A percentile compares a stretch with the other conserved stretches of the same genome.
These are phyloP conservation scores for Buxus sempervirens DNA, from an alignment of 164 flowering plant genomes.

Conservation along the genomic window DNA sequence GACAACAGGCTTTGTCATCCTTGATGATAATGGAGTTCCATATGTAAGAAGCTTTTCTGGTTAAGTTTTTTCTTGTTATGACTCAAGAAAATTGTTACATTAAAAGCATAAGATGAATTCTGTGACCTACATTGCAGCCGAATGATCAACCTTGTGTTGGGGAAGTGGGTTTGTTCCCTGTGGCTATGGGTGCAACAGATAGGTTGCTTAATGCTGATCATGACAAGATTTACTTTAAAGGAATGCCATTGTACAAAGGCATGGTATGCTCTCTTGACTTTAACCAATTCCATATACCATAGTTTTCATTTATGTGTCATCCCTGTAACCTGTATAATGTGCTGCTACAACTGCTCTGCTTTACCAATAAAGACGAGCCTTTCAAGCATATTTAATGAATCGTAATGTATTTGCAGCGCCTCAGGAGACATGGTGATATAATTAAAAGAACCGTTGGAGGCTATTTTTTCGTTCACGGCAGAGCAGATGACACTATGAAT, in stretches of 20 bases:
- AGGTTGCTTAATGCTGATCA: conserved; percentile 89
- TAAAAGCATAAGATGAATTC: not conserved
- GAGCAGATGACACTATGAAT: conserved; percentile 99
- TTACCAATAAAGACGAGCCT: no score
- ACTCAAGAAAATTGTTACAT: not conserved
- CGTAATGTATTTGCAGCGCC: conserved; percentile 39
- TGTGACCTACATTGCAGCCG: conserved; percentile 48
- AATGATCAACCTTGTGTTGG: conserved; percentile 81
- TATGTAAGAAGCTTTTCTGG: conserved; percentile 51
- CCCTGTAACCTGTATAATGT: not conserved
- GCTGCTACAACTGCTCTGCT: no score
- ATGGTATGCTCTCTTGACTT: conserved; percentile 43
- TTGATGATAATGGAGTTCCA: conserved; percentile 74
- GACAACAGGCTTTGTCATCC: conserved; percentile 75
- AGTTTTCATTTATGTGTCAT: not conserved
- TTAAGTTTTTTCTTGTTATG: conserved; percentile 1
- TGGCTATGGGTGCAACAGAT: conserved; percentile 74
- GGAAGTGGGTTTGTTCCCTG: conserved; percentile 78
- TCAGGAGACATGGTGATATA: conserved; percentile 93
- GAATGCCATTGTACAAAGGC: conserved; percentile 88
- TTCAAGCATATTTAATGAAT: not conserved
- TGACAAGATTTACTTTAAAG: conserved; percentile 80
- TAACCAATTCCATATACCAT: no score
- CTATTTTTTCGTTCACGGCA: conserved; percentile 66
- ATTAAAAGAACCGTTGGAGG: conserved; percentile 76